phyloP scores from a whole-genome alignment of 2,329 filamentous ascomycete species.

The Exophiala lecanii-corni region DNA sequence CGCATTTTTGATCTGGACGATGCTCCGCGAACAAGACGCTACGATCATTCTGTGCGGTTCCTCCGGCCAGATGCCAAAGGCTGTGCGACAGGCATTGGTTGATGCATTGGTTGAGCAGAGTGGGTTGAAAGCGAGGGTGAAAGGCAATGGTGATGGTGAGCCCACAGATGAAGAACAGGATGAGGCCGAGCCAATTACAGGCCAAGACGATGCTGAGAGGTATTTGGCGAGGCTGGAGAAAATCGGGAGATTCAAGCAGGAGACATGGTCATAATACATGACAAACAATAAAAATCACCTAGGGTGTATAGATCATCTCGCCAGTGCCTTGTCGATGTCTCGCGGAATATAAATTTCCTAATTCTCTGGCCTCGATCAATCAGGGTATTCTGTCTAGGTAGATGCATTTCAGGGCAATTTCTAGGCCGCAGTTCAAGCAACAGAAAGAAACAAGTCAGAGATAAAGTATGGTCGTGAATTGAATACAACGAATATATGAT shows the following conservation, averaged over 20 bases:
- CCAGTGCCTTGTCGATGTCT: too few species aligned
- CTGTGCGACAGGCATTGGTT: constrained; percentile 62
- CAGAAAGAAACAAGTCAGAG: too few species aligned
- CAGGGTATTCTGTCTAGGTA: too few species aligned
- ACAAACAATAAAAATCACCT: too few species aligned
- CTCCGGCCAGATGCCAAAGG: constrained; percentile 67
- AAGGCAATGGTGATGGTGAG: constrained; percentile 44
- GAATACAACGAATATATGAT: too few species aligned
- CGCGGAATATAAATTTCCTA: too few species aligned
- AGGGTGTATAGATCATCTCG: too few species aligned
- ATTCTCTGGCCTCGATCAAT: too few species aligned
- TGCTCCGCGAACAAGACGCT: constrained; percentile 50
- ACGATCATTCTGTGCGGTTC: constrained; percentile 51
- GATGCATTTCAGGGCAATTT: too few species aligned
- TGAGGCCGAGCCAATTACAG: constrained; percentile 39
- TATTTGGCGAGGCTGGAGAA: constrained; percentile 58
- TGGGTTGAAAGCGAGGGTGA: constrained; percentile 26
- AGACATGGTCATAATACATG: constrained; percentile 62
- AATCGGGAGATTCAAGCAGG: constrained; percentile 59
- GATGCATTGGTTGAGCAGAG: constrained; percentile 50
- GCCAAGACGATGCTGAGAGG: constrained; percentile 48
- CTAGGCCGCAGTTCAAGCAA: too few species aligned
- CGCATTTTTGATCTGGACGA: constrained; percentile 44
- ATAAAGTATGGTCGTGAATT: too few species aligned
- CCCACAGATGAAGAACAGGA: constrained; percentile 34